A percentile compares a stretch with the other conserved stretches of the same genome.
Evolutionary conservation across 148 eudicot species (phyloP).

Genomic region (Fallopia convolvulus): DNA sequence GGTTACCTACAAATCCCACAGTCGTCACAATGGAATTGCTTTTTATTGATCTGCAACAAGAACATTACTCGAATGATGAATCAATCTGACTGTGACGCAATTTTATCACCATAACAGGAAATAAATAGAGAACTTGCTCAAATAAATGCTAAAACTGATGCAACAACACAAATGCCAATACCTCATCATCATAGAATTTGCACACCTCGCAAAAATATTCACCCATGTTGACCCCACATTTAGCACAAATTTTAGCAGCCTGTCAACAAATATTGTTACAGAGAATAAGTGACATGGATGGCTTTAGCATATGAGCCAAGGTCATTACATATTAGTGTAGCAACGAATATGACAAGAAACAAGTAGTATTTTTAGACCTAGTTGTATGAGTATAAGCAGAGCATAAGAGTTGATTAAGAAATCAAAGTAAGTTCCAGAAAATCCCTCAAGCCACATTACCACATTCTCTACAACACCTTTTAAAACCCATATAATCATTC

Average conservation of each 20-base stretch:
- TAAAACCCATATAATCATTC: not conserved
- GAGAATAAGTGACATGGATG: not conserved
- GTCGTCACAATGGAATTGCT: slow-evolving; percentile 81
- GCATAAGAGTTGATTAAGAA: not conserved
- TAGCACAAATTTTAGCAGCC: slow-evolving; percentile 66
- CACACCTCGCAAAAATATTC: slow-evolving; percentile 76
- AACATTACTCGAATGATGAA: not conserved
- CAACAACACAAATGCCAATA: slow-evolving; percentile 16
- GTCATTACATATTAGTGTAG: not conserved
- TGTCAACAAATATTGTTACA: slow-evolving; percentile 13
- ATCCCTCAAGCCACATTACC: not conserved
- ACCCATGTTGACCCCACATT: slow-evolving; percentile 87
- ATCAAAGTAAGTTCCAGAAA: too few species aligned
- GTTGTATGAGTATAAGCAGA: slow-evolving; percentile 1
- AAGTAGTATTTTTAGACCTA: not conserved
- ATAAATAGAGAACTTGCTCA: not conserved
- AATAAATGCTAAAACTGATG: not conserved
- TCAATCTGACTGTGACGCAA: slow-evolving; percentile 13
- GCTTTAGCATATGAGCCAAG: not conserved
- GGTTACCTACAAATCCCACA: slow-evolving; percentile 96
- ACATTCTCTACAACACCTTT: not conserved
- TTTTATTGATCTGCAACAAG: slow-evolving; percentile 44
- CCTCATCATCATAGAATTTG: slow-evolving; percentile 92
- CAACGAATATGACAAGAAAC: not conserved
- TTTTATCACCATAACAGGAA: not conserved